Conservation (phyloP, 2,329 filamentous ascomycete genomes). For the Aureobasidium sp. region DNA sequence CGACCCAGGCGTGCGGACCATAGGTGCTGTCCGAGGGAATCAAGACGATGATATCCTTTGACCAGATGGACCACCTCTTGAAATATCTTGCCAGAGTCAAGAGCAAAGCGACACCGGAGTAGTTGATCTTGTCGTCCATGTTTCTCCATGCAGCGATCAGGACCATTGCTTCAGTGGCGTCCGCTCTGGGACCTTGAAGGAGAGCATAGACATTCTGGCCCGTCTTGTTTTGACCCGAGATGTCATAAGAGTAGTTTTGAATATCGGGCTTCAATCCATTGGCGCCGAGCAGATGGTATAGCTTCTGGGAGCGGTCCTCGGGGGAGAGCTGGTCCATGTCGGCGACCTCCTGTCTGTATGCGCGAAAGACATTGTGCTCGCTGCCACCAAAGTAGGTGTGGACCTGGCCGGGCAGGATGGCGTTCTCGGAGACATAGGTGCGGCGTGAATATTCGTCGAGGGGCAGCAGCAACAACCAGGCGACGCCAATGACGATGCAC, state of each 20-base stretch:
- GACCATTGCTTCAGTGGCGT: constrained; percentile 95
- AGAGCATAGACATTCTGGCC: constrained; percentile 93
- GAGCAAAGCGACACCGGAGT: constrained; percentile 77
- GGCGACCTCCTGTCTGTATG: constrained; percentile 78
- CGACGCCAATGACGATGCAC: constrained; percentile 75
- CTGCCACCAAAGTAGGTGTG: constrained; percentile 96
- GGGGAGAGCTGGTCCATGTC: constrained; percentile 41
- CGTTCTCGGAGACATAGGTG: constrained; percentile 97
- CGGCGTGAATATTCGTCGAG: constrained; percentile 82
- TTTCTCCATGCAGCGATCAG: constrained; percentile 84
- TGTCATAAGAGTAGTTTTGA: constrained; percentile 79
- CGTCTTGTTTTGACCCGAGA: constrained; percentile 62
- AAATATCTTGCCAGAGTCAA: constrained; percentile 89
- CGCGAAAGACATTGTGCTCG: constrained; percentile 89
- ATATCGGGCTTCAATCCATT: constrained; percentile 79
- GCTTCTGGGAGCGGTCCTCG: constrained; percentile 51
- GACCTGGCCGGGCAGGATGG: constrained; percentile 87
- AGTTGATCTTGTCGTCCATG: constrained; percentile 68
- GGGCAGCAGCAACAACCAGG: constrained; percentile 84
- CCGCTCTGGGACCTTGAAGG: constrained; percentile 83
- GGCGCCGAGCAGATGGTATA: constrained; percentile 67
- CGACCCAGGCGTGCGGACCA: constrained; percentile 92
- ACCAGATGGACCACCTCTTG: constrained; percentile 96
- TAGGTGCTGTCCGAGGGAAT: constrained; percentile 82
- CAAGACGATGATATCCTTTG: constrained; percentile 93